Evolutionary conservation across 2,329 filamentous ascomycete genomes (phyloP).

Genomic region (Fusarium paranaense): DNA sequence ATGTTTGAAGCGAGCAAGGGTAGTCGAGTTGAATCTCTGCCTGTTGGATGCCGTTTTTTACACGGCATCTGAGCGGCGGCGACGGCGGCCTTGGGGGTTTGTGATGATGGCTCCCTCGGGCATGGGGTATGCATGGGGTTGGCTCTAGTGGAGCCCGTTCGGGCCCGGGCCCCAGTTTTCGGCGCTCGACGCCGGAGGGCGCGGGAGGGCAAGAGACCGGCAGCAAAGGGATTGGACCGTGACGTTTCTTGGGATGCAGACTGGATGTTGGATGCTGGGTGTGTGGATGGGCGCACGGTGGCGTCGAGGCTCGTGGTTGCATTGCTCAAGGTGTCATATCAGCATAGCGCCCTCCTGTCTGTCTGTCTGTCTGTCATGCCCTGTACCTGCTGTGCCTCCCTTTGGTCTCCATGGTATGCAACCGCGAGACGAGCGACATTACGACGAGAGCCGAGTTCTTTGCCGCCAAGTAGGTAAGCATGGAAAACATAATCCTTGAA

Average conservation of each 20-base stretch:
- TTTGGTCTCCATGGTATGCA: background rate
- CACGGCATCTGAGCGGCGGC: slow-evolving; percentile 11
- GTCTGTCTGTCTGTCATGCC: background rate
- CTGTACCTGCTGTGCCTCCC: slow-evolving; percentile 10
- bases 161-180: slow-evolving; percentile 35
- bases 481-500: slow-evolving; percentile 5
- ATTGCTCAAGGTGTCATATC: slow-evolving; percentile 1
- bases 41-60: slow-evolving; percentile 8
- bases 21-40: slow-evolving; percentile 8
- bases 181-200: slow-evolving; percentile 20
- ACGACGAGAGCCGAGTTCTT: slow-evolving; percentile 19
- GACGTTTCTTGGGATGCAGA: background rate
- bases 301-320: slow-evolving; percentile 5
- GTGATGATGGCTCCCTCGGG: slow-evolving; percentile 6
- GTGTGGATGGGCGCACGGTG: background rate
- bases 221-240: background rate
- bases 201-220: slow-evolving; percentile 12
- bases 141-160: slow-evolving; percentile 19
- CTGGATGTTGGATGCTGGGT: background rate
- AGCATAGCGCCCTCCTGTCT: background rate
- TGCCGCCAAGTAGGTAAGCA: slow-evolving; percentile 13
- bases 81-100: background rate
- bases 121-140: slow-evolving; percentile 6
- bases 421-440: slow-evolving; percentile 1
- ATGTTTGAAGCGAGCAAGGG: slow-evolving; percentile 17